A percentile compares a stretch with the other conserved stretches of the same genome.
These are phyloP conservation scores for Rhizophagus clarus DNA, from an alignment of 192 early-diverging fungal genomes.

Conservation along the genomic window DNA sequence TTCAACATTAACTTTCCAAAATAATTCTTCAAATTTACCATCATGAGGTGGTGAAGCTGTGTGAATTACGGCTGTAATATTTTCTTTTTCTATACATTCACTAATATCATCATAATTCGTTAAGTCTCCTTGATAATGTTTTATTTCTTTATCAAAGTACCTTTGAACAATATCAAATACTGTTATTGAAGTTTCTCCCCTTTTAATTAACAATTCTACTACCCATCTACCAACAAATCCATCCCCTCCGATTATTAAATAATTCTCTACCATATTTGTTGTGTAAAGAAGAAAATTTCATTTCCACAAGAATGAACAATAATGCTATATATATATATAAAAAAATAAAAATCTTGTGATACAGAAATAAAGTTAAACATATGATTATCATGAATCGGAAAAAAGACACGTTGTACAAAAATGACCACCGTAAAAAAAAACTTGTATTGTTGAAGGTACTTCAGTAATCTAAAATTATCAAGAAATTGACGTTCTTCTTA, in stretches of 20 bases:
- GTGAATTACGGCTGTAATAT: conserved; percentile 80
- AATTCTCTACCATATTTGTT: conserved; percentile 40
- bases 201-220: conserved; percentile 70
- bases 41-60: conserved; percentile 87
- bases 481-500: no score
- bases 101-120: conserved; percentile 58
- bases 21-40: conserved; percentile 65
- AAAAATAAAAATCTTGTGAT: no score
- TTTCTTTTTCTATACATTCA: conserved; percentile 49
- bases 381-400: no score
- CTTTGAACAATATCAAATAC: conserved; percentile 81
- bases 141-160: conserved; percentile 46
- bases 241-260: conserved; percentile 84
- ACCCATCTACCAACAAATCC: conserved; percentile 87
- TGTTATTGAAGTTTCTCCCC: conserved; percentile 58
- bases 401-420: no score
- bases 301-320: no score
- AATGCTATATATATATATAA: no score
- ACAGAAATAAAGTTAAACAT: no score
- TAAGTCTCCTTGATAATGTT: conserved; percentile 52
- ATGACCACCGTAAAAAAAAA: no score
- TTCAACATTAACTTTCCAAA: conserved; percentile 80
- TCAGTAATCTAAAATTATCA: no score
- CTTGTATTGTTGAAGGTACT: no score
- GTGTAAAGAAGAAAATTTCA: background rate